Conservation (phyloP, 1,284 basidiomycete genomes). For the Tausonia pullulans region DNA sequence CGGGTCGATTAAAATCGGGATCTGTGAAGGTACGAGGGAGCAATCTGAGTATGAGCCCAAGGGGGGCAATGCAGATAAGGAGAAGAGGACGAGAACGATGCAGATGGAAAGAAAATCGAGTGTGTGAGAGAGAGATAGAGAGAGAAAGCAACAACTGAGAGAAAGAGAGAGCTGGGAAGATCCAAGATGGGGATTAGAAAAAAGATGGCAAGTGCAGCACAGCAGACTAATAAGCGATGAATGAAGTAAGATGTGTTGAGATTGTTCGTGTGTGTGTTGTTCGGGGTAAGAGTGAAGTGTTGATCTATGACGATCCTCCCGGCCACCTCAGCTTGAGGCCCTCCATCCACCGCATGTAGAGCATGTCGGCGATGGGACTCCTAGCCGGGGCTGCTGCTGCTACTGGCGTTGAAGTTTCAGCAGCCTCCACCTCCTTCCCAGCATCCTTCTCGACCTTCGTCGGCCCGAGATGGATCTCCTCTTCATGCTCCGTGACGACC, state of each 20-base stretch:
- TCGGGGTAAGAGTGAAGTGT: no score
- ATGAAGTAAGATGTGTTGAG: no score
- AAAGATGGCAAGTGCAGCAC: no score
- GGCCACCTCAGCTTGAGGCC: conserved; percentile 14
- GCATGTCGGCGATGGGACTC: conserved; percentile 14
- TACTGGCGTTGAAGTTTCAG: neutral
- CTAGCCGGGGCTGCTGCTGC: neutral
- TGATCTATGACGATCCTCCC: neutral
- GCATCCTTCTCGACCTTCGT: neutral
- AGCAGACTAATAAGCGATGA: no score
- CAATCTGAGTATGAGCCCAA: no score
- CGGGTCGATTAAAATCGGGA: no score
- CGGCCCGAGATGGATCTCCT: neutral
- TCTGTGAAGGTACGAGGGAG: no score
- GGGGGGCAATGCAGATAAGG: no score
- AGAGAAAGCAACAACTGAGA: neutral
- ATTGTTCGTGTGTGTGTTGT: no score
- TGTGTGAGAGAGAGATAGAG: neutral
- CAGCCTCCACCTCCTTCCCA: neutral
- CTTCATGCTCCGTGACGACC: conserved; percentile 5
- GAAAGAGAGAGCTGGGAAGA: neutral
- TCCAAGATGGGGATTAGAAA: neutral
- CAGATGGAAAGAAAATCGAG: no score
- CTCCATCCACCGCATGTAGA: conserved; percentile 17
- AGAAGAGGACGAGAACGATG: no score